Percentiles rank a stretch among this genome's conserved stretches.
Evolutionary conservation across 768 basidiomycete genomes (phyloP).

Genomic region (Hygrocybe coccinea): DNA sequence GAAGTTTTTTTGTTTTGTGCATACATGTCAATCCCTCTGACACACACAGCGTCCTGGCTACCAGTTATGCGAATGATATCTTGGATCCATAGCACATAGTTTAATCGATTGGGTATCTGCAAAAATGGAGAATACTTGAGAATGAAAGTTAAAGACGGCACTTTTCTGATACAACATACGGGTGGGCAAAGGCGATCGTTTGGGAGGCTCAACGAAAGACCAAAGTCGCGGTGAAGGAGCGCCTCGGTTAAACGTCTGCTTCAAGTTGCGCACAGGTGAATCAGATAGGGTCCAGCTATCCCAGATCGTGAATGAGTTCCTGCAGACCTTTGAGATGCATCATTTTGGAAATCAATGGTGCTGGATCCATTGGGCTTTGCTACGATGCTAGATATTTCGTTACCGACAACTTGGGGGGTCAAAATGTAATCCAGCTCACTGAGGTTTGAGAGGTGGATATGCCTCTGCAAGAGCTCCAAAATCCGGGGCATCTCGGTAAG

Average conservation of each 20-base stretch:
- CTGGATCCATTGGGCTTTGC: constrained; percentile 25
- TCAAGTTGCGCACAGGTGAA: constrained; percentile 12
- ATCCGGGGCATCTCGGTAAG: constrained; percentile 42
- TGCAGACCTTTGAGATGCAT: constrained; percentile 60
- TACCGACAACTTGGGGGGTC: neutral
- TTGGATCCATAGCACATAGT: constrained; percentile 84
- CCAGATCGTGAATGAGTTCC: neutral
- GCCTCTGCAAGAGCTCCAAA: constrained; percentile 53
- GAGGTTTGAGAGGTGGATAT: constrained; percentile 51
- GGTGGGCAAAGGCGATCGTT: constrained; percentile 81
- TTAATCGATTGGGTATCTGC: constrained; percentile 80
- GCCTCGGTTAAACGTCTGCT: constrained; percentile 73
- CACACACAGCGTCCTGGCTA: constrained; percentile 8
- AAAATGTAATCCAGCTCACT: constrained; percentile 36
- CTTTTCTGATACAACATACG: constrained; percentile 39
- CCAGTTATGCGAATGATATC: constrained; percentile 47
- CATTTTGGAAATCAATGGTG: constrained; percentile 72
- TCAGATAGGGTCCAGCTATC: neutral
- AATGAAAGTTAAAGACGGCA: constrained; percentile 1
- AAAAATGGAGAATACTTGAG: neutral
- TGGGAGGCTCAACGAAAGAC: constrained; percentile 56
- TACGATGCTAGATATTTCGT: constrained; percentile 20
- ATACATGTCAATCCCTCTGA: constrained; percentile 71
- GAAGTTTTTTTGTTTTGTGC: constrained; percentile 20
- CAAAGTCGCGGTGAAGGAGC: constrained; percentile 71